Evolutionary conservation across 2,329 filamentous ascomycete species (phyloP).

Genomic region (Chrysosporium keratinophilum): DNA sequence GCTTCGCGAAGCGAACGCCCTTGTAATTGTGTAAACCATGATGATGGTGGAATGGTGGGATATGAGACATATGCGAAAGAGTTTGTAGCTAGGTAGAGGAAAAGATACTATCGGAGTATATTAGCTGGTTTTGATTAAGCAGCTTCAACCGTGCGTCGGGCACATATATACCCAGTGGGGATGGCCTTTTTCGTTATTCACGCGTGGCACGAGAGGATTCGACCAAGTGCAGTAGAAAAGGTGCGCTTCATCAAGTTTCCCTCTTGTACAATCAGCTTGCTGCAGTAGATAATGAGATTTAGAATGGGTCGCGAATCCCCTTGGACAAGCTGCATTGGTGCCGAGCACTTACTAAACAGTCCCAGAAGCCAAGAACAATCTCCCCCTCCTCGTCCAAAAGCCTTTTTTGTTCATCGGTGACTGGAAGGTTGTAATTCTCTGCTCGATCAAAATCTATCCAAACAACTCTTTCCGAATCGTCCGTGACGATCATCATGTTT

Average conservation of each 20-base stretch:
- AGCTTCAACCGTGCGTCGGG: no score
- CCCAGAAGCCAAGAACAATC: background rate
- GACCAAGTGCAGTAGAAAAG: slow-evolving; percentile 12
- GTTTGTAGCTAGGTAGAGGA: no score
- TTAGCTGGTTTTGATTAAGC: no score
- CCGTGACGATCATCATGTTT: slow-evolving; percentile 21
- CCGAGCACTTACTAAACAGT: slow-evolving; percentile 7
- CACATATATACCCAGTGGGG: background rate
- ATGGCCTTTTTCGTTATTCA: slow-evolving; percentile 6
- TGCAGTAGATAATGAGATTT: slow-evolving; percentile 9
- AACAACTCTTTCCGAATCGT: slow-evolving; percentile 15
- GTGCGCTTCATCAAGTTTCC: slow-evolving; percentile 10
- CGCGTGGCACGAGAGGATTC: slow-evolving; percentile 1
- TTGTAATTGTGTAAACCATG: no score
- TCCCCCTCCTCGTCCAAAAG: background rate
- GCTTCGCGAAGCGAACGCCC: no score
- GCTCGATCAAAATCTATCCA: slow-evolving; percentile 23
- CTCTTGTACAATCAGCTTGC: slow-evolving; percentile 9
- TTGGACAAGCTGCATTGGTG: background rate
- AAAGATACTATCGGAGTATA: no score
- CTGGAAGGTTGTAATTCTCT: slow-evolving; percentile 7
- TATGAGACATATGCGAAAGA: no score
- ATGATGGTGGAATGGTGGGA: no score
- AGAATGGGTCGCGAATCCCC: background rate
- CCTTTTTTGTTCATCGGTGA: background rate